Evolutionary conservation across 768 basidiomycete species (phyloP), one percentile per base, ranked within the genome.

Genomic region (Lyophyllum atratum): DNA sequence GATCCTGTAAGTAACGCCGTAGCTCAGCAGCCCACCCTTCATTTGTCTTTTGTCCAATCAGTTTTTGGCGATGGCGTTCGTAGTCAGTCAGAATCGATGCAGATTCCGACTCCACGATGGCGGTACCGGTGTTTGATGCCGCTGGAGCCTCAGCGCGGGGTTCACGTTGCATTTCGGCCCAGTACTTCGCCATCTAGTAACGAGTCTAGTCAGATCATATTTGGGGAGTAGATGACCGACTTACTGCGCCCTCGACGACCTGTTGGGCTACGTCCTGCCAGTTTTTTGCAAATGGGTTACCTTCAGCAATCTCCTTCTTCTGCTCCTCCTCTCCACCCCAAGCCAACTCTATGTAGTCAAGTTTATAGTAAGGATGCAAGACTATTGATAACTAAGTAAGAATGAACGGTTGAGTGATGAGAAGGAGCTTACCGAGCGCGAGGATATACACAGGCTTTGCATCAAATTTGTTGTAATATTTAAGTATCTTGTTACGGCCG

Each of bases 281-380:
- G 29, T 31, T 31, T 11, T 59, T 61, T 8, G 64, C 59, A 42
- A 55, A 1, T 10, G 11, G n/a, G 31, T 66, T 59, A 4, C 65
- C 64, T n/a, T 39, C 55, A 2, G 25, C 52, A 26, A 55, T 52
- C 44, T 63, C 59, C 1, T 37, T 55, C n/a, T 34, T 47, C 26
- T 72, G 69, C 33, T 73, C 71, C 2, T 64, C 50, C 0, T 55
- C 50, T 4, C 72, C 62, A 4, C 71, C 70, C 71, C 71, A 73
- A 4, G 47, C 37, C 21, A 62, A 9, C 42, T 65, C 19, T 3
- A 69, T 68, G 50, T 70, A 73, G 0, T 43, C 25, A 0, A 72
- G 56, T n/a, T 72, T 73, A 55, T 64, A 73, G 49, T 72, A 74
- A 0, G 66, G 72, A 34, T 74, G 69, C 12, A 72, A 47, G 1